Conservation (phyloP, 495 filamentous ascomycete genomes). For the Penicillium atrosanguineum region DNA sequence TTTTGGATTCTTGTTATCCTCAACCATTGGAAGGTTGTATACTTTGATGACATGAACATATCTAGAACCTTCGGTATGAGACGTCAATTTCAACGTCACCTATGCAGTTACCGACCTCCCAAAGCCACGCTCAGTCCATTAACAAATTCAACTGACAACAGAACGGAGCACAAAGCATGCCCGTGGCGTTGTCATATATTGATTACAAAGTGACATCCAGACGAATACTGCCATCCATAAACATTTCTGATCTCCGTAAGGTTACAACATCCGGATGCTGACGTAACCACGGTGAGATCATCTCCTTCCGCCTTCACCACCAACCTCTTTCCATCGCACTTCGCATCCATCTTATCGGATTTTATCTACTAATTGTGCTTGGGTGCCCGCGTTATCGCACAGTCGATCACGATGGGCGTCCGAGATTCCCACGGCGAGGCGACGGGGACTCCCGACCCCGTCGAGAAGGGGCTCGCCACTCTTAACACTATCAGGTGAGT, state of each 20-base stretch:
- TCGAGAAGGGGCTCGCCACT: conserved; percentile 77
- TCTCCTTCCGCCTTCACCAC: conserved; percentile 22
- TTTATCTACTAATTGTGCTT: conserved; percentile 20
- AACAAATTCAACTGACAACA: too few relatives aligned
- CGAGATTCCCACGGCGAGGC: conserved; percentile 49
- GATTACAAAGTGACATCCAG: neutral
- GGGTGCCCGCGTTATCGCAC: neutral
- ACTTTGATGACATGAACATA: too few relatives aligned
- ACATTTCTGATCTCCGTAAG: neutral
- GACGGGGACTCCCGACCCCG: conserved; percentile 56
- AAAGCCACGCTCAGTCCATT: too few relatives aligned
- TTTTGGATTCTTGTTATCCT: too few relatives aligned
- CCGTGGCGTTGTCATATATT: neutral
- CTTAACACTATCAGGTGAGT: conserved; percentile 71
- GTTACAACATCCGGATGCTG: conserved; percentile 10
- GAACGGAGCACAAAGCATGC: too few relatives aligned
- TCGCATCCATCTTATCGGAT: conserved; percentile 19
- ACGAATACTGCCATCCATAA: neutral
- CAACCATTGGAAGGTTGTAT: too few relatives aligned
- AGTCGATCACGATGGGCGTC: conserved; percentile 40
- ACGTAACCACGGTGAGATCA: conserved; percentile 8
- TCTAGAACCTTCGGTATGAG: too few relatives aligned
- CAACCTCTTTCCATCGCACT: conserved; percentile 24
- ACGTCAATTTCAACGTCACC: too few relatives aligned
- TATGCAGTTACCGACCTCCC: too few relatives aligned